Evolutionary conservation across 106 monocot species (phyloP), one percentile per base, ranked within the genome.

Genomic region (Dendrobium officinale): DNA sequence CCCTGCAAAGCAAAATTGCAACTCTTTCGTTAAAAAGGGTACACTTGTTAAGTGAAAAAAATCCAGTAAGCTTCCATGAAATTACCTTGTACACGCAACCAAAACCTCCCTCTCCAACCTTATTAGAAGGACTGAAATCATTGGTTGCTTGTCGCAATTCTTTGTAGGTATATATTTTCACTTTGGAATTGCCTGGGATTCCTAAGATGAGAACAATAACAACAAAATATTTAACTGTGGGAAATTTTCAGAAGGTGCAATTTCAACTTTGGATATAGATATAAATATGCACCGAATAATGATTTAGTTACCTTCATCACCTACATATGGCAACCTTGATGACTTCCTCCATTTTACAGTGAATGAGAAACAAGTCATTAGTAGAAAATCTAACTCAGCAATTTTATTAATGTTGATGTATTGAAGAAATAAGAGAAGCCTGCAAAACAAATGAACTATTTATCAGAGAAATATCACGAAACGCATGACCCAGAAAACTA

Each of bases 31-130:
- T 42, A 26, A 64, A 79, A 33, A 11, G 15, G 11, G 11, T 31
- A 27, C 27, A 31, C 11, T 37, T 37, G 18, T 67, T 67, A 67
- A 26, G 33, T 31, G 31, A 37, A 37, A 31, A 31, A 70, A 4
- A 70, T 1, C 17, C 33, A 22, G 48, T 13, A 77, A 48, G 45
- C 19, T 2, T 22, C 44, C 3, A 51, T 13, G 33, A 54, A 77
- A 20, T 19, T 58, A 86, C 86, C 82, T 66, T 82, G 77, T 82
- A 86, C 6, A 86, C 86, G n/a, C 75, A 66, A 42, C 85, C 85
- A 75, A 82, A 86, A 61, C 85, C 85, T 75, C 85, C 85, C 79
- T 79, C 83, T 41, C 86, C 86, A 78, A 87, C 59, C 77, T 87
- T 87, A 80, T 87, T 80, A 64, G 58, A 10, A 77, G 31, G 31